These are phyloP conservation scores for Cicer chorassanicum DNA, from an alignment of 306 rosid species.

Conservation along the genomic window DNA sequence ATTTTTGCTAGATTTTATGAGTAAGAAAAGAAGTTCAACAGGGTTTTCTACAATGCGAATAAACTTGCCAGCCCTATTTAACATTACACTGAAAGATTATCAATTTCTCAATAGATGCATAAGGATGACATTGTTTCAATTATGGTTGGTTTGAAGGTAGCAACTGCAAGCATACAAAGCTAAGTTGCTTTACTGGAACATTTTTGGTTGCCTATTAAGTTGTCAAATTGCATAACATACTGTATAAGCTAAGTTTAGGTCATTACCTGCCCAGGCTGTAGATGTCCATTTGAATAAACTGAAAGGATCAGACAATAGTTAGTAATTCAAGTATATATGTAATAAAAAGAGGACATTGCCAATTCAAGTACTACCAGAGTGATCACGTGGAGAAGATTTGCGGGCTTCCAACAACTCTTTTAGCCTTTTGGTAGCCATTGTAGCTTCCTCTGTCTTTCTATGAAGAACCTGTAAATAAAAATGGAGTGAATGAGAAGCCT, in stretches of 20 bases:
- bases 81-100: constrained; percentile 7
- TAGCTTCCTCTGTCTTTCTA: constrained; percentile 87
- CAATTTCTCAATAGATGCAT: constrained; percentile 31
- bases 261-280: constrained; percentile 65
- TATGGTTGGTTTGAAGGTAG: constrained; percentile 36
- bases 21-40: constrained; percentile 32
- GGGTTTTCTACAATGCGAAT: constrained; percentile 21
- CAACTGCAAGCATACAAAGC: constrained; percentile 26
- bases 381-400: constrained; percentile 66
- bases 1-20: not conserved
- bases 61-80: constrained; percentile 33
- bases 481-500: constrained; percentile 17
- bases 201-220: constrained; percentile 11
- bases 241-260: constrained; percentile 31
- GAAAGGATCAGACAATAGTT: constrained; percentile 50
- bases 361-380: constrained; percentile 55
- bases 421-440: constrained; percentile 73
- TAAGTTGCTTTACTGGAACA: not conserved
- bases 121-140: constrained; percentile 35
- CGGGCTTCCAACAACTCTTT: constrained; percentile 78
- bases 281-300: constrained; percentile 65
- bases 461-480: constrained; percentile 71
- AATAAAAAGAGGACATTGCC: constrained; percentile 18
- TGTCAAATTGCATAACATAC: constrained; percentile 28
- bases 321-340: constrained; percentile 39